Evolutionary conservation across 179 eudicot species (phyloP).

Genomic region (Sideroxylon spinosum): DNA sequence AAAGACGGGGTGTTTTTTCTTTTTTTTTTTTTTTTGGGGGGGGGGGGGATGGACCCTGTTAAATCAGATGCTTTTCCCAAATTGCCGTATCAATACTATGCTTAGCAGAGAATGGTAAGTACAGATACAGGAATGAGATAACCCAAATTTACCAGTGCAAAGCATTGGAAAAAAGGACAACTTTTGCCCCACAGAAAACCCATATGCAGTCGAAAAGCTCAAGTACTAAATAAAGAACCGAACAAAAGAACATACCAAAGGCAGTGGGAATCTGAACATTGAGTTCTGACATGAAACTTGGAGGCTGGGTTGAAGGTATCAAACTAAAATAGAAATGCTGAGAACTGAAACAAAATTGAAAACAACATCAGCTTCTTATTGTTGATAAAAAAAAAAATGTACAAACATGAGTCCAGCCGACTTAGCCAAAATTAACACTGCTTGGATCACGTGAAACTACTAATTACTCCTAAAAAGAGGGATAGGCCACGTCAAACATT

Average conservation of each 20-base stretch:
- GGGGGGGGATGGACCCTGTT: too few species aligned
- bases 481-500: too few species aligned
- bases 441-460: too few species aligned
- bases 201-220: neutral
- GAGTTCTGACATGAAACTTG: slow-evolving; percentile 17
- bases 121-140: neutral
- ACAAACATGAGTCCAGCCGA: neutral
- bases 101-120: neutral
- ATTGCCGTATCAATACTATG: neutral
- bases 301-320: slow-evolving; percentile 7
- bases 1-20: too few species aligned
- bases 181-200: neutral
- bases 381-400: neutral
- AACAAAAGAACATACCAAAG: slow-evolving; percentile 11
- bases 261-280: slow-evolving; percentile 15
- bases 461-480: too few species aligned
- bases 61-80: too few species aligned
- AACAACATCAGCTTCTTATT: neutral
- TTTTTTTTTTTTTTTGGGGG: too few species aligned
- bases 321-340: neutral
- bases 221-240: neutral
- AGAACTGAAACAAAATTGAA: neutral
- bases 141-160: neutral
- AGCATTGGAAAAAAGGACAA: neutral
- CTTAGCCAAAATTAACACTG: neutral